phyloP scores from a whole-genome alignment of 768 basidiomycete species.

The Psilocybe azurescens region DNA sequence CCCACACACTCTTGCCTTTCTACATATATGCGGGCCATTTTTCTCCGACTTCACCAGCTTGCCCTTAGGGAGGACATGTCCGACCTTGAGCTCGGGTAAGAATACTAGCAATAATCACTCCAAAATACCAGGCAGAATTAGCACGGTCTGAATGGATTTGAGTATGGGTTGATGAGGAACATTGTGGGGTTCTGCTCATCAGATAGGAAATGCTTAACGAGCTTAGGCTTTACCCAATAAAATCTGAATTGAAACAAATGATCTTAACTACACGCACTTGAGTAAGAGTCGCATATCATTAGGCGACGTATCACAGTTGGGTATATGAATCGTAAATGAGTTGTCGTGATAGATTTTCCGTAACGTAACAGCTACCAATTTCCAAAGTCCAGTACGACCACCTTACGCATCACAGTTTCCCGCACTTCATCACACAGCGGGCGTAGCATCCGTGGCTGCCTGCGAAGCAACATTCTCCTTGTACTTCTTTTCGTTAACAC shows the following conservation, averaged over 20 bases:
- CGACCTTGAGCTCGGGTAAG: conserved; percentile 50
- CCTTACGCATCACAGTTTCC: too few species aligned
- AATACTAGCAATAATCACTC: conserved; percentile 59
- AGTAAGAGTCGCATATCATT: too few species aligned
- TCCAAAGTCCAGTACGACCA: too few species aligned
- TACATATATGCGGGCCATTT: conserved; percentile 70
- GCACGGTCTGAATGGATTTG: conserved; percentile 31
- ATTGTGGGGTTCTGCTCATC: conserved; percentile 24
- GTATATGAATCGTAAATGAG: too few species aligned
- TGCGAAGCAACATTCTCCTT: conserved; percentile 19
- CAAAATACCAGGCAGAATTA: conserved; percentile 56
- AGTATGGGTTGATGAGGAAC: conserved; percentile 37
- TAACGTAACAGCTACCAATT: too few species aligned
- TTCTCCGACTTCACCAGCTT: conserved; percentile 57
- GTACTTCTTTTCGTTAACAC: conserved; percentile 42
- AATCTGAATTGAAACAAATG: neutral
- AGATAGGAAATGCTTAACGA: neutral
- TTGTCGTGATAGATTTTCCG: neutral
- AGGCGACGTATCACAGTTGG: too few species aligned
- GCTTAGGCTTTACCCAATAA: conserved; percentile 1
- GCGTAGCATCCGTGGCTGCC: neutral
- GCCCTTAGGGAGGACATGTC: conserved; percentile 59
- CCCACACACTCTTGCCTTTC: conserved; percentile 67
- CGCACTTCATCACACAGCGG: neutral
- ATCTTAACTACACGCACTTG: too few species aligned